Percentiles rank a stretch among this genome's conserved stretches.
Conservation (phyloP, 371 early-diverging fungal species). For the Mucor irregularis region DNA sequence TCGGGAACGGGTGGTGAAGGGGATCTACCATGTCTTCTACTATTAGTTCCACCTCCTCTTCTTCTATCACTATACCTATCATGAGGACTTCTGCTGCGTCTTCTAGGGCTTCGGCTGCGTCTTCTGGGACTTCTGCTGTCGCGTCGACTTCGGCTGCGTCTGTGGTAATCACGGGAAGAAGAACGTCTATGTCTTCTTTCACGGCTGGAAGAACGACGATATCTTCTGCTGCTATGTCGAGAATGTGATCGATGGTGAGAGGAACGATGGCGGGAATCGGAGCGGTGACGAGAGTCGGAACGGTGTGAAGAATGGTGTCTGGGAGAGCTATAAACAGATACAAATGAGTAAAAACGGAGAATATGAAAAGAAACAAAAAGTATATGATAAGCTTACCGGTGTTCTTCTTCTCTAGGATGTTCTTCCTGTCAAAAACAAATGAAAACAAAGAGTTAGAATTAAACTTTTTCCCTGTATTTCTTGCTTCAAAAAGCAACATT, state of each 20-base stretch:
- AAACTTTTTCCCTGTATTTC: not conserved
- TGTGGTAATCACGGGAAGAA: slow-evolving; percentile 23
- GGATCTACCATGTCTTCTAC: slow-evolving; percentile 50
- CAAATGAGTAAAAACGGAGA: not conserved
- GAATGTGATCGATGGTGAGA: slow-evolving; percentile 51
- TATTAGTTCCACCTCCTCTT: slow-evolving; percentile 9
- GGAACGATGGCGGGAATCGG: slow-evolving; percentile 36
- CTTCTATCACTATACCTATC: slow-evolving; percentile 19
- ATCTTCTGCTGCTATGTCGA: slow-evolving; percentile 37
- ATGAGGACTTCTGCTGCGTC: slow-evolving; percentile 32
- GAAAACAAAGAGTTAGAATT: not conserved
- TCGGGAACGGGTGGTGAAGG: slow-evolving; percentile 74
- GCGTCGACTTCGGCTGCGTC: slow-evolving; percentile 31
- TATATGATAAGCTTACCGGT: slow-evolving; percentile 16
- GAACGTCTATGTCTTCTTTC: slow-evolving; percentile 33
- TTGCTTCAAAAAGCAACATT: too few relatives aligned
- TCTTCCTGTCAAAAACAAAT: slow-evolving; percentile 10
- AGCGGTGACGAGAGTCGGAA: slow-evolving; percentile 35
- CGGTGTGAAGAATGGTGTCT: slow-evolving; percentile 15
- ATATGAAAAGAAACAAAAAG: not conserved
- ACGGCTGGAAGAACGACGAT: slow-evolving; percentile 43
- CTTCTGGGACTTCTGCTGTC: slow-evolving; percentile 25
- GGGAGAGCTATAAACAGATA: slow-evolving; percentile 4
- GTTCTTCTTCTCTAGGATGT: slow-evolving; percentile 30
- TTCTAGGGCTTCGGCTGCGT: slow-evolving; percentile 37